A percentile compares a stretch with the other conserved stretches of the same genome.
phyloP scores from a whole-genome alignment of 2,329 filamentous ascomycete species.

The Pseudogymnoascus sp. region DNA sequence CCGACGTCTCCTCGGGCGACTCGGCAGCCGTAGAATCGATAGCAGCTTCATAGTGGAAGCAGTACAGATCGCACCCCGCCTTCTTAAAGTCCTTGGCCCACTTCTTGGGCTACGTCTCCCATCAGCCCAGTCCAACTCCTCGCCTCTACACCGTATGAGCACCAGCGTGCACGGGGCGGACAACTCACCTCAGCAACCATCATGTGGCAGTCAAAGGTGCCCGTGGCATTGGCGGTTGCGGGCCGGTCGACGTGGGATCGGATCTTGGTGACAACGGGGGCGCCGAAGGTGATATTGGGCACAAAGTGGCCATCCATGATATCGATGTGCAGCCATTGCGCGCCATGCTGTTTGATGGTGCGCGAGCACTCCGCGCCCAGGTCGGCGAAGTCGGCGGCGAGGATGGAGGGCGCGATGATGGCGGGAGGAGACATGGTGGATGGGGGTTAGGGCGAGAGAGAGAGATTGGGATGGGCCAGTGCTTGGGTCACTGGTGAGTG shows the following conservation, averaged over 20 bases:
- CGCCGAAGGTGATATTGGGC: constrained; percentile 94
- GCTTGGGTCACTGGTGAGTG: background rate
- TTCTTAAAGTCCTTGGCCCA: constrained; percentile 95
- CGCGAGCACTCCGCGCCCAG: constrained; percentile 78
- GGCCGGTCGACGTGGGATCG: constrained; percentile 75
- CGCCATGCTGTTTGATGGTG: constrained; percentile 69
- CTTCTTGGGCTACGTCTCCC: constrained; percentile 69
- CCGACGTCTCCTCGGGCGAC: constrained; percentile 59
- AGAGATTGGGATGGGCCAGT: background rate
- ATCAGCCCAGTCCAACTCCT: constrained; percentile 6
- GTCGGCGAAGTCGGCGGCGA: constrained; percentile 89
- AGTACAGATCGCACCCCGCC: constrained; percentile 96
- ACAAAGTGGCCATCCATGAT: constrained; percentile 95
- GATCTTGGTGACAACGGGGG: constrained; percentile 91
- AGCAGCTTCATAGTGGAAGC: constrained; percentile 98
- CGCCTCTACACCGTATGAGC: background rate
- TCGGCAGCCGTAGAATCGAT: constrained; percentile 74
- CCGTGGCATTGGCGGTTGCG: constrained; percentile 59
- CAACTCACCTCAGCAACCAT: constrained; percentile 86
- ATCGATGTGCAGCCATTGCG: constrained; percentile 42
- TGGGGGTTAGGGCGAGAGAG: background rate
- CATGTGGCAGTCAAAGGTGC: constrained; percentile 99
- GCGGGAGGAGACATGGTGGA: constrained; percentile 72
- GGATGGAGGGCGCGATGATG: constrained; percentile 96
- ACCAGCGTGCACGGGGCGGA: background rate